Evolutionary conservation across 2,329 filamentous ascomycete species (phyloP), one percentile per base, ranked within the genome.

Genomic region (Pseudocercospora crystallina): DNA sequence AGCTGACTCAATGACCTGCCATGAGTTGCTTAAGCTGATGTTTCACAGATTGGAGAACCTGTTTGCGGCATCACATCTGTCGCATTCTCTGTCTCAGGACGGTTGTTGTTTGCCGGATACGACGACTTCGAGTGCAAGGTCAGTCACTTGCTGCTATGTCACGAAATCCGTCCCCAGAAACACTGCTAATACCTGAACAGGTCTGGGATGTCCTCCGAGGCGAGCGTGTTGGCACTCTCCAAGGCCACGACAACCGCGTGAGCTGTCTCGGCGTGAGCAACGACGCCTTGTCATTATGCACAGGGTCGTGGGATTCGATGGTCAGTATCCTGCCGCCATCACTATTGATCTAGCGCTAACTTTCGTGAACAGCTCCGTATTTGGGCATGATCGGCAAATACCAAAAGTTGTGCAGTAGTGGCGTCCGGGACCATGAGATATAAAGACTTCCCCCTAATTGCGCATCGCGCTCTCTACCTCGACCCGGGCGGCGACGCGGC

Each of bases 71-170:
- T 99, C 66, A 99, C 94, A 17, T 99, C 94, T 4, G 94, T 99
- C 41, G 94, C 92, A 53, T 97, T 95, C 65, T 99, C 94, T 12
- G 92, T 99, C 11, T 99, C 94, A 51, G 94, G 94, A 52, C 85
- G 94, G 69, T 78, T 99, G 65, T 78, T 99, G 35, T 99, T 99
- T 71, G 94, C 94, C 49, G 94, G 94, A 61, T 99, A 99, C 68
- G 94, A 99, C 67, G 94, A 99, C 70, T 99, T 96, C 67, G 94
- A 99, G 76, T 99, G 94, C 91, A 99, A 97, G 87, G 92, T 96
- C 78, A 67, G 83, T 37, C 32, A 34, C 29, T 26, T 26, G 20
- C 20, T 26, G 7, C 3, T 7, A 26, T 26, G 20, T 26, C 20
- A 26, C 4, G 32, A 14, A 33, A 20, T 38, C 10, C 34, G 14